Conservation (phyloP, 441 rosid genomes). For the Populus hybrid region DNA sequence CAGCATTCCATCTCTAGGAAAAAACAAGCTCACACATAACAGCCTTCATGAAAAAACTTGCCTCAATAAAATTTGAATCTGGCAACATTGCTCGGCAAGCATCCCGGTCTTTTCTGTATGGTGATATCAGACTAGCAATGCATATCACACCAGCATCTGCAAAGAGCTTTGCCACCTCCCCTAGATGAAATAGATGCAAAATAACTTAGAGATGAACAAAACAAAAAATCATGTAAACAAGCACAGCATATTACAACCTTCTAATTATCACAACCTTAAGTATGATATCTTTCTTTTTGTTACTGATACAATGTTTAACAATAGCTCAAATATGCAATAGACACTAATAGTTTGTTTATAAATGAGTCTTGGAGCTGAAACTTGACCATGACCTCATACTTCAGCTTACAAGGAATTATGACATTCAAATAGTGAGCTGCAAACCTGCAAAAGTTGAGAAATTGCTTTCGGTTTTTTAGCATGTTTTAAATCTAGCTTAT, state of each 20-base stretch:
- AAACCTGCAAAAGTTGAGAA: background rate
- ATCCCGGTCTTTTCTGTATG: conserved; percentile 78
- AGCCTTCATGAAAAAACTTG: conserved; percentile 26
- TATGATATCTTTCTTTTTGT: background rate
- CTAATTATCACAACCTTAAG: background rate
- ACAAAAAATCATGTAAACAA: conserved; percentile 8
- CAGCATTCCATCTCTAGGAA: conserved; percentile 12
- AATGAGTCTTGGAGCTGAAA: background rate
- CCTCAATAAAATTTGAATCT: conserved; percentile 69
- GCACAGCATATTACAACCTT: background rate
- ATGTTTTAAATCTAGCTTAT: background rate
- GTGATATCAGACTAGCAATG: conserved; percentile 91
- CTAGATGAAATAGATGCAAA: conserved; percentile 24
- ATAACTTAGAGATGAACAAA: conserved; percentile 7
- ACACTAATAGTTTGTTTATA: background rate
- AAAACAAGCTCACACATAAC: background rate
- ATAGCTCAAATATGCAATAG: background rate
- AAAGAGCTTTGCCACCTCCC: conserved; percentile 90
- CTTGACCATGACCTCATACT: background rate
- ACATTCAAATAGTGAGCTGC: background rate
- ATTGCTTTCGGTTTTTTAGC: background rate
- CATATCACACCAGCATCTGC: conserved; percentile 90
- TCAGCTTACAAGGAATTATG: background rate
- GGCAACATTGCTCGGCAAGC: conserved; percentile 77
- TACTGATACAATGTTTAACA: background rate